phyloP scores from a whole-genome alignment of 805 yeast species.

The Komagataella ulmi region DNA sequence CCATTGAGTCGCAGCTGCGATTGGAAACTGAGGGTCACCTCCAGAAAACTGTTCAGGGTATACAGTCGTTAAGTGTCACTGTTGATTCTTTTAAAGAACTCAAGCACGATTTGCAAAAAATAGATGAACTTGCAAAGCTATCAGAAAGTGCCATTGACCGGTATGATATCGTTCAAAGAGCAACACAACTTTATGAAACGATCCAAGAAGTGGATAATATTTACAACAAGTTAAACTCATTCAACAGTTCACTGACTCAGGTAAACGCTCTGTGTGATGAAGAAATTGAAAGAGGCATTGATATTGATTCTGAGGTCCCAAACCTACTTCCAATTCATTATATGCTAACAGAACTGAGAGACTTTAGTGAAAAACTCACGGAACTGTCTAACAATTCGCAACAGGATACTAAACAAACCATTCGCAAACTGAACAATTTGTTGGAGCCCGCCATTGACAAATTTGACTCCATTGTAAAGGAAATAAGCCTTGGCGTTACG shows the following conservation, averaged over 20 bases:
- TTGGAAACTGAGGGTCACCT: constrained; percentile 56
- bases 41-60: constrained; percentile 34
- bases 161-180: constrained; percentile 54
- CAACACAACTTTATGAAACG: constrained; percentile 58
- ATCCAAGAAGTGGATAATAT: constrained; percentile 58
- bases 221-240: constrained; percentile 44
- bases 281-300: constrained; percentile 28
- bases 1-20: constrained; percentile 63
- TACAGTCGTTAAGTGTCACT: constrained; percentile 22
- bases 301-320: constrained; percentile 32
- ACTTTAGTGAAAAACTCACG: constrained; percentile 64
- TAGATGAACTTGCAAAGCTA: constrained; percentile 37
- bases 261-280: constrained; percentile 40
- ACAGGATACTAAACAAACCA: constrained; percentile 57
- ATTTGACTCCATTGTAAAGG: constrained; percentile 52
- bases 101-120: constrained; percentile 27
- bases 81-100: constrained; percentile 36
- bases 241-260: constrained; percentile 33
- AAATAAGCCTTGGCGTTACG: constrained; percentile 53
- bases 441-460: constrained; percentile 32
- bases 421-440: constrained; percentile 40
- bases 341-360: constrained; percentile 55
- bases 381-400: constrained; percentile 29
- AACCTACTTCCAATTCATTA: constrained; percentile 58
- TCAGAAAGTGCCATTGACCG: constrained; percentile 46